Base-by-base conservation (phyloP, 2,329 filamentous ascomycete genomes). In the Neonectria punicea region DNA sequence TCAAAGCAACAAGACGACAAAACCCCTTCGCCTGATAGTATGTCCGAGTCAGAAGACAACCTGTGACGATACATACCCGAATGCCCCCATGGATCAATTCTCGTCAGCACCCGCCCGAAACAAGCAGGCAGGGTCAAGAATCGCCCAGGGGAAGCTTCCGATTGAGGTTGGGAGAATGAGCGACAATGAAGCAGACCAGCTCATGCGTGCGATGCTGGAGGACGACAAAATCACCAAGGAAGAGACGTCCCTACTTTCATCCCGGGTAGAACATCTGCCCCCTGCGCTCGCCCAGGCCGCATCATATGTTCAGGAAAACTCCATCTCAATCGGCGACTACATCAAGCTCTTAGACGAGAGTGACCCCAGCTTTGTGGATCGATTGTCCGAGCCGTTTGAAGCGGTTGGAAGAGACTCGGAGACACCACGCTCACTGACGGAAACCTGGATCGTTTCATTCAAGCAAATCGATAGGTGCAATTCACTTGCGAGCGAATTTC, bases 71-170 rank as follows among this genome's bases (percentile, higher is more conserved):
- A 69, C 18, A 49, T 80, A n/a, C 78, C 78, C 0, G 67, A 78
- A 2, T 78, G 73, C 10, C 1, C 63, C 0, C 72, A 80, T 0
- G 79, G 79, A 2, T 67, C 70, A 0, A 43, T 78, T 11, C 71
- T 82, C 0, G 46, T 79, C 6, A 81, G n/a, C n/a, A n/a, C n/a
- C 79, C 0, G 80, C 78, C 0, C 73, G 78, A 30, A 78, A 80
- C 22, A 77, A 77, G 56, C 67, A 79, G 14, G 70, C 69, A 0
- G 78, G 74, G 0, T 58, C 62, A 1, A 66, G 61, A 18, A 65
- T 81, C 3, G 63, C 63, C 1, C 66, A 61, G 6, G 73, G 76
- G 2, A 69, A 68, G 3, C 49, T 0, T 0, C 70, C 66, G 0
- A 72, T 80, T 4, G 67, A 77, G 53, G 68, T 81, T 0, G 34